These are phyloP conservation scores for Phytophthora macrochlamydospora DNA, from an alignment of 352 stramenopile species.

Conservation along the genomic window DNA sequence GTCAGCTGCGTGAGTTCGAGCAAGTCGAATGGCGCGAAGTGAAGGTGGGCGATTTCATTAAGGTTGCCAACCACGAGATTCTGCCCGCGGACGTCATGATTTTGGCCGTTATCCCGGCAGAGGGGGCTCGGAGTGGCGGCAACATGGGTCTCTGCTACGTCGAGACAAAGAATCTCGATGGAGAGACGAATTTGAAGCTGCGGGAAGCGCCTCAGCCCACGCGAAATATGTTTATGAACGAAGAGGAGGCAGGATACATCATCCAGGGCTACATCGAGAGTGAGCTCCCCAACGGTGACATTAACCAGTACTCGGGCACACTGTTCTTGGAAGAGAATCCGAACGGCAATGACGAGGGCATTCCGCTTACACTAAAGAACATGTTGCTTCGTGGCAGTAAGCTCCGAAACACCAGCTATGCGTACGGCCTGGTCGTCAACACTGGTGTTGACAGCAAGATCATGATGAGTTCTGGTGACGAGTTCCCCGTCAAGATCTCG, in stretches of 20 bases:
- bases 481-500: slow-evolving; percentile 83
- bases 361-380: slow-evolving; percentile 85
- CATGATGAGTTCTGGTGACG: slow-evolving; percentile 89
- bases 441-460: slow-evolving; percentile 93
- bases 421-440: slow-evolving; percentile 93
- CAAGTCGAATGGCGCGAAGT: slow-evolving; percentile 84
- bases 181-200: slow-evolving; percentile 89
- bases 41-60: slow-evolving; percentile 81
- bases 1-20: slow-evolving; percentile 84
- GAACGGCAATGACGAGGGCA: slow-evolving; percentile 38
- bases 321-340: slow-evolving; percentile 67
- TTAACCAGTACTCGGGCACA: slow-evolving; percentile 80
- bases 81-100: slow-evolving; percentile 83
- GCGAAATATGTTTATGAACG: slow-evolving; percentile 68
- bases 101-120: slow-evolving; percentile 69
- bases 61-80: slow-evolving; percentile 86
- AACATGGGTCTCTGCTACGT: slow-evolving; percentile 88
- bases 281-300: slow-evolving; percentile 82
- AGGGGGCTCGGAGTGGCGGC: slow-evolving; percentile 56
- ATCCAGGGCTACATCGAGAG: slow-evolving; percentile 79
- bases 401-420: slow-evolving; percentile 89
- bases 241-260: slow-evolving; percentile 67
- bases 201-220: slow-evolving; percentile 66
- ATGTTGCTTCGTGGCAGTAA: slow-evolving; percentile 91
- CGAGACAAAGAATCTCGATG: slow-evolving; percentile 90